Evolutionary conservation across 371 early-diverging fungal genomes (phyloP), one percentile per base, ranked within the genome.

Genomic region (Capillidium rhysosporum): DNA sequence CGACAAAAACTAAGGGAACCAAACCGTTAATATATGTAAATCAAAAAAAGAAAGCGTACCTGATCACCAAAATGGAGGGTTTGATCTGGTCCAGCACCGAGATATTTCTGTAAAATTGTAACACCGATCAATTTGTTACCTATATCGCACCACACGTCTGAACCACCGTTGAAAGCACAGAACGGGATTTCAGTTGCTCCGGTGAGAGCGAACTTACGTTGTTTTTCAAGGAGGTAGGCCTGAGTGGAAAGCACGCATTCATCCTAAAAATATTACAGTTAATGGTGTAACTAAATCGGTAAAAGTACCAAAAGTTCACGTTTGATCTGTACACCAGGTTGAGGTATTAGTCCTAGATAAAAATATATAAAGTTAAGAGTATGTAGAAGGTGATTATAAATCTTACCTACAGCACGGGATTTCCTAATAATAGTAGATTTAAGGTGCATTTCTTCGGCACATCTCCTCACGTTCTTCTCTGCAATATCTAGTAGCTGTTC

Each of bases 91-190:
- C 63, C 63, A 23, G 72, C 68, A 2, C 69, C 72, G 2, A 86
- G 64, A 48, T 71, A 69, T 7, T 65, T 60, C 60, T 77, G 80
- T 40, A 88, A 63, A n/a, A 81, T 67, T 51, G 71, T 69, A 0
- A 81, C 81, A 56, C 81, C 81, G 38, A 81, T 76, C 12, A 78
- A 63, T 64, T 81, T 81, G 63, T 80, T 80, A 49, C 80, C 80
- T 43, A 68, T 56, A 56, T 87, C 86, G 14, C 84, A 75, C 81
- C 82, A 86, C 53, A 79, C 80, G 63, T 87, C 89, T 54, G 61
- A 69, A 26, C 89, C 89, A 40, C 89, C 89, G 61, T 86, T 86
- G 58, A 88, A 88, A 12, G 83, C 85, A 58, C 89, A 88, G 69
- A 83, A 88, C 1, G 88, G 86, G 4, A 87, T 41, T 10, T 26